A percentile compares a stretch with the other conserved stretches of the same genome.
Conservation (phyloP, 2,329 filamentous ascomycete genomes). For the Fusarium sp. region DNA sequence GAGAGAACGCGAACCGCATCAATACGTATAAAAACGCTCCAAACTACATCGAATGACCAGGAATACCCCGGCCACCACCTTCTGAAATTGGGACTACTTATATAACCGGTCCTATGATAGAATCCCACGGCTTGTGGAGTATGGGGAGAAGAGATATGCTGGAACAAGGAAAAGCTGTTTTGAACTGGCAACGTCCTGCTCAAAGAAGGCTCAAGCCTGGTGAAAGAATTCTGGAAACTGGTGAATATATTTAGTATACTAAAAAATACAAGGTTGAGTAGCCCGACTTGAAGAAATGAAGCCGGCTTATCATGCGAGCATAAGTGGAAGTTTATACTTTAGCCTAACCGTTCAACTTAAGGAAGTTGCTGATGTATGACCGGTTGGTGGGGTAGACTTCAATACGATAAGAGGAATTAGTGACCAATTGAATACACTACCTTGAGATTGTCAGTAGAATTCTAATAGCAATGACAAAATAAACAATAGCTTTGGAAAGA, state of each 20-base stretch:
- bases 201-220: conserved; percentile 14
- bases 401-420: too few relatives aligned
- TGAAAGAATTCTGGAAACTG: conserved; percentile 20
- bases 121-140: conserved; percentile 1
- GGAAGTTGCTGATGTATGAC: too few relatives aligned
- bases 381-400: too few relatives aligned
- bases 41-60: conserved; percentile 47
- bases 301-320: too few relatives aligned
- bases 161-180: conserved; percentile 21
- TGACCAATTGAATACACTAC: too few relatives aligned
- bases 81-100: conserved; percentile 4
- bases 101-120: conserved; percentile 2
- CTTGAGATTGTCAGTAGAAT: too few relatives aligned
- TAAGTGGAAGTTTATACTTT: too few relatives aligned
- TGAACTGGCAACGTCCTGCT: conserved; percentile 34
- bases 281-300: too few relatives aligned
- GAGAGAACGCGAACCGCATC: conserved; percentile 13
- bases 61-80: not conserved
- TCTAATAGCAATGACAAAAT: too few relatives aligned
- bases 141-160: conserved; percentile 1
- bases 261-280: too few relatives aligned
- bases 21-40: conserved; percentile 32
- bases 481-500: too few relatives aligned
- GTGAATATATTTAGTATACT: conserved; percentile 10
- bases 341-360: too few relatives aligned